Evolutionary conservation across 2,329 filamentous ascomycete genomes (phyloP), one percentile per base, ranked within the genome.

Genomic region (Epichloe coenophiala): DNA sequence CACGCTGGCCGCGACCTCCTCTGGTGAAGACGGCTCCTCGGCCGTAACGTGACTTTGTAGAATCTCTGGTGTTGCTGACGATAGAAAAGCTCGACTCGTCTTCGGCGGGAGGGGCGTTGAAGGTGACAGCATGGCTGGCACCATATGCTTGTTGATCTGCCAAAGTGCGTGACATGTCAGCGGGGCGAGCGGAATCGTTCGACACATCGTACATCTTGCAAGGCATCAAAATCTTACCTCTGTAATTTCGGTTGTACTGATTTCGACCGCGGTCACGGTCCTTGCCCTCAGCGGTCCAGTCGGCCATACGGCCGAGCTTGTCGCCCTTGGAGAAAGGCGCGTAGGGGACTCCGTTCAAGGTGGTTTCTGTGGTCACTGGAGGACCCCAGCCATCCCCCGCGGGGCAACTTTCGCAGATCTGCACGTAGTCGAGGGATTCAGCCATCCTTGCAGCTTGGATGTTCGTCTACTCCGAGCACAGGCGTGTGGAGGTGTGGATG

Each of bases 281-380:
- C 72, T 96, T 96, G 68, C 86, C 83, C 65, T 96, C 93, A 45
- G 82, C 65, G 17, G 90, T 95, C 93, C 93, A 98, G 76, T 98
- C 93, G 54, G 93, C 93, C 90, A 98, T 97, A 68, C 93, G 90
- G 64, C 93, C 93, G 54, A 98, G 77, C 78, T 96, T 97, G 76
- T 98, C 93, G 67, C 88, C 89, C 73, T 98, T 98, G 59, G 90
- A 96, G 76, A 93, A 98, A 54, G 93, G 93, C 61, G 93, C 93
- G 69, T 96, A 98, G 39, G 93, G 93, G 47, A 97, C 88, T 66
- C 93, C 93, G 66, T 95, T 84, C 62, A 97, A 80, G 55, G 87
- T 95, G 57, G 88, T 95, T 68, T 95, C 88, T 61, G 74, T 81
- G 54, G 89, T 85, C 59, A 85, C 80, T 54, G 86, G 69, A 49